Conservation (phyloP, 768 basidiomycete genomes). For the Lactarius akahatsu region DNA sequence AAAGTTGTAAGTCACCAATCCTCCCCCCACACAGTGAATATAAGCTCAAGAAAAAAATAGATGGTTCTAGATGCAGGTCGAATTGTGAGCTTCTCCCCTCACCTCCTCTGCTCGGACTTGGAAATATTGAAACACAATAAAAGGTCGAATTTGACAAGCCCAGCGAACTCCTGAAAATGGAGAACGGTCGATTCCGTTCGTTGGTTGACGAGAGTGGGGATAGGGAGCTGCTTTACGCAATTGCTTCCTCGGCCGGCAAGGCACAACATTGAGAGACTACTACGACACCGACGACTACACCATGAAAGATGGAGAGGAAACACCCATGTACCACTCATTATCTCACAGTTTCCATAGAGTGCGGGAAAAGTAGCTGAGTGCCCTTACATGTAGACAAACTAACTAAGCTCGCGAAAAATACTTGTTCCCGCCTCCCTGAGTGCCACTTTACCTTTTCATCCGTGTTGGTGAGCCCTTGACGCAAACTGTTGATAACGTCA, state of each 20-base stretch:
- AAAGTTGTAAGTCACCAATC: slow-evolving; percentile 43
- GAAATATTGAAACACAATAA: no score
- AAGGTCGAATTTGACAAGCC: slow-evolving; percentile 53
- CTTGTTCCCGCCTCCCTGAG: neutral
- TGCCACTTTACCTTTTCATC: neutral
- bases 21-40: no score
- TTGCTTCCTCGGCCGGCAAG: slow-evolving; percentile 20
- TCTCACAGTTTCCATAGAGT: neutral
- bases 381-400: neutral
- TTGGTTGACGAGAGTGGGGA: slow-evolving; percentile 44
- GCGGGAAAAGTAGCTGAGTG: neutral
- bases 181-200: slow-evolving; percentile 37
- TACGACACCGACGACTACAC: no score
- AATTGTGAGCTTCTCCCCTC: slow-evolving; percentile 35
- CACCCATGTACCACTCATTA: neutral
- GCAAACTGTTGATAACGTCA: neutral
- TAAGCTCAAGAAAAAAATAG: slow-evolving; percentile 26
- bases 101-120: neutral
- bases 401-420: neutral
- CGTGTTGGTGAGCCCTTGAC: neutral
- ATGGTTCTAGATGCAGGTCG: slow-evolving; percentile 46
- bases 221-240: slow-evolving; percentile 36
- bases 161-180: slow-evolving; percentile 39
- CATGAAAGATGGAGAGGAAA: no score
- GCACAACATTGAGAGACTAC: no score